Evolutionary conservation across 73 alveolate genomes (phyloP), one percentile per base, ranked within the genome.

Genomic region (Paramecium biaurelia): DNA sequence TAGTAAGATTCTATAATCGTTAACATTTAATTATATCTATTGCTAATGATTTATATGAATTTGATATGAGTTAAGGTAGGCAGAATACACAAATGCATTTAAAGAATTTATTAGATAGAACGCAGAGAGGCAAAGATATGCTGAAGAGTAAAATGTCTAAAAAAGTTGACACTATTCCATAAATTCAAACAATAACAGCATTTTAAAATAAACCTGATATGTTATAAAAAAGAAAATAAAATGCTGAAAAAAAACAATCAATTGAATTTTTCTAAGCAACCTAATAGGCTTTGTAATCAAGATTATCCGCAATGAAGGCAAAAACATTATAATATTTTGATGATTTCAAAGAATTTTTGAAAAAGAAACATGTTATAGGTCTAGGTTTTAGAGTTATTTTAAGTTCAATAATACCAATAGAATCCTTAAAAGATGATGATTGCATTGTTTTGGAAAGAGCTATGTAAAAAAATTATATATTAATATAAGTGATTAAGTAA

Each of bases 11-110:
- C 8, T 79, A 79, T 34, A 79, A 79, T 79, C 34, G 43, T 20
- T 63, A 79, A 45, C 70, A 45, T 79, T 24, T 23, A 14, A 23
- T 79, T 2, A 24, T 79, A 21, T 58, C 70, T 11, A 23, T 79
- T 21, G 90, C 90, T 24, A 79, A 79, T 45, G 90, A 79, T 10
- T 45, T 79, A 12, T 79, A 30, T 21, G 90, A 79, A 24, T 79
- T 43, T 24, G 37, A 74, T 24, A 28, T 74, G 37, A 74, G 45
- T 74, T 23, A 1, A n/a, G 45, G 18, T 14, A 21, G 45, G 28
- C 12, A 74, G 21, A 41, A 74, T 41, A 34, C 87, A 5, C 20
- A 74, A 37, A 41, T 23, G 32, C 34, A 28, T 37, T 12, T 74
- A 21, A 28, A 24, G 9, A 37, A 74, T 8, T 20, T 74, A 74